phyloP scores from a whole-genome alignment of 1,284 basidiomycete species.

The Filobasidium uniguttulatum region DNA sequence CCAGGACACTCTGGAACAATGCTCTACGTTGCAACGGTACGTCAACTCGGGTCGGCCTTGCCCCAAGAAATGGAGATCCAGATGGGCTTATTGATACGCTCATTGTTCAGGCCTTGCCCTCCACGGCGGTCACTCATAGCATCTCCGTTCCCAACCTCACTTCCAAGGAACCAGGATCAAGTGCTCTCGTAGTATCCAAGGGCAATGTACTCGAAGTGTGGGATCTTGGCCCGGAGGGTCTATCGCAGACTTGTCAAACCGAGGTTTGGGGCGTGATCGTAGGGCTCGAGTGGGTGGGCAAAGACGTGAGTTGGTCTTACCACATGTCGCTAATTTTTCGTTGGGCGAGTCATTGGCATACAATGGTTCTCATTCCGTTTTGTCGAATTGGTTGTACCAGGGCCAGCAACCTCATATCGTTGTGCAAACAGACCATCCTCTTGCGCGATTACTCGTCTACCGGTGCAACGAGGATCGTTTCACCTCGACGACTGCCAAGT shows the following conservation, averaged over 20 bases:
- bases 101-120: constrained; percentile 29
- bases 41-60: not conserved
- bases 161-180: constrained; percentile 7
- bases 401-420: constrained; percentile 29
- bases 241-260: constrained; percentile 20
- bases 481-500: not conserved
- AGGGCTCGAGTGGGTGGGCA: constrained; percentile 23
- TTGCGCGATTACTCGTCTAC: constrained; percentile 29
- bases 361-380: no score
- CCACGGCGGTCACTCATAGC: constrained; percentile 31
- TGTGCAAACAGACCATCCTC: constrained; percentile 29
- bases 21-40: constrained; percentile 18
- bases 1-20: no score
- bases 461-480: no score
- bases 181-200: constrained; percentile 30
- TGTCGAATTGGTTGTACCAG: no score
- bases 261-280: constrained; percentile 33
- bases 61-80: not conserved
- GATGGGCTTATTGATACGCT: not conserved
- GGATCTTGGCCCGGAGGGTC: constrained; percentile 24
- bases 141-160: constrained; percentile 23
- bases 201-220: constrained; percentile 32
- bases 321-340: no score
- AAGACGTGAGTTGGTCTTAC: constrained; percentile 21
- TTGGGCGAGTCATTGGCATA: no score